A percentile compares a stretch with the other conserved stretches of the same genome.
These are phyloP conservation scores for Punica granatum DNA, from an alignment of 345 rosid species.

Conservation along the genomic window DNA sequence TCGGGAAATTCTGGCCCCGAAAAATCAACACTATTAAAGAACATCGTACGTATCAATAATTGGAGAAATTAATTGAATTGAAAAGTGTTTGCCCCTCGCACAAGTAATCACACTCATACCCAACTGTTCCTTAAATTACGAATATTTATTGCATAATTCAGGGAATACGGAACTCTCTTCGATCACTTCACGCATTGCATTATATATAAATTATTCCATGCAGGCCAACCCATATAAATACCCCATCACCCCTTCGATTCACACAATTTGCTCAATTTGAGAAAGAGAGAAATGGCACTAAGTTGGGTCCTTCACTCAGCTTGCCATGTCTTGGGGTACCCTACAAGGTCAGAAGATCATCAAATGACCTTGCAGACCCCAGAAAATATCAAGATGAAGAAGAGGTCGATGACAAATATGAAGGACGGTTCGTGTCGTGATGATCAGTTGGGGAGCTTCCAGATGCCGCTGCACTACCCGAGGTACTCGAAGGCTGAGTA, in stretches of 20 bases:
- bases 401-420: neutral
- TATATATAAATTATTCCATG: neutral
- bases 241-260: neutral
- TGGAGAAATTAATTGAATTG: too few species aligned
- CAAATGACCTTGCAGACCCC: neutral
- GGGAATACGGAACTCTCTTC: neutral
- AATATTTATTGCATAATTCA: neutral
- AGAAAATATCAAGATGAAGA: conserved; percentile 14
- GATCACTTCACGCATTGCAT: neutral
- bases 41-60: too few species aligned
- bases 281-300: conserved; percentile 5
- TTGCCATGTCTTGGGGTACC: conserved; percentile 25
- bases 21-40: too few species aligned
- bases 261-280: neutral
- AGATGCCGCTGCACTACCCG: conserved; percentile 72
- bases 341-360: conserved; percentile 10
- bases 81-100: neutral
- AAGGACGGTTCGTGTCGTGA: conserved; percentile 17
- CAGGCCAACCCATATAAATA: neutral
- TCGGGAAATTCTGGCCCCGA: too few species aligned
- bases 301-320: conserved; percentile 46
- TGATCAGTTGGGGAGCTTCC: conserved; percentile 21
- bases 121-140: neutral
- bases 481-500: conserved; percentile 47
- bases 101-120: neutral